phyloP scores from a whole-genome alignment of 116 monocot genomes.

The Posidonia oceanica region DNA sequence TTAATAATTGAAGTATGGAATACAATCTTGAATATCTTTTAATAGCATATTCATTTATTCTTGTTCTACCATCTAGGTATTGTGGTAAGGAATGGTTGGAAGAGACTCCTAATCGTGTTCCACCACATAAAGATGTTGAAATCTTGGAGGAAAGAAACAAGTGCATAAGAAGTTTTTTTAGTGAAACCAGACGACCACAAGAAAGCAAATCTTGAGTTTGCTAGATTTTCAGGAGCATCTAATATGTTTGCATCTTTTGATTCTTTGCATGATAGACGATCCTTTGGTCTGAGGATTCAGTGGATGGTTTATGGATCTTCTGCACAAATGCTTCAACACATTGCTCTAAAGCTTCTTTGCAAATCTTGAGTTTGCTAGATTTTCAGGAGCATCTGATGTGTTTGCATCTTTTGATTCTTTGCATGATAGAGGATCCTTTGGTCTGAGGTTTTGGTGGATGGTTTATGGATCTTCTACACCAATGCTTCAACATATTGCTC shows the following conservation, averaged over 20 bases:
- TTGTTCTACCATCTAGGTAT: not conserved
- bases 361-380: no score
- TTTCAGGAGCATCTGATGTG: no score
- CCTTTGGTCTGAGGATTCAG: no score
- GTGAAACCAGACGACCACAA: not conserved
- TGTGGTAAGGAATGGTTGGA: not conserved
- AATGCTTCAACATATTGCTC: not conserved
- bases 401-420: not conserved
- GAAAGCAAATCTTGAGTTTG: no score
- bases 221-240: no score
- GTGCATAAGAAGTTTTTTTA: not conserved
- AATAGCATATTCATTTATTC: not conserved
- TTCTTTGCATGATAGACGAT: no score
- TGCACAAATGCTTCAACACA: not conserved
- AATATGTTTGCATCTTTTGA: no score
- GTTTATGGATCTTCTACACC: not conserved
- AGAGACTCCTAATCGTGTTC: not conserved
- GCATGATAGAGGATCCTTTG: not conserved
- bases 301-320: no score
- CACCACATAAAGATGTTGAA: not conserved
- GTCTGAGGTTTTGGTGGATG: not conserved
- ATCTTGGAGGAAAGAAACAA: slow-evolving; percentile 1
- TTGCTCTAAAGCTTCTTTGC: not conserved
- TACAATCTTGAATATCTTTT: not conserved
- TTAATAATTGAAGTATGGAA: not conserved